Evolutionary conservation across 2,329 filamentous ascomycete species (phyloP).

Genomic region (Blumeria graminis): DNA sequence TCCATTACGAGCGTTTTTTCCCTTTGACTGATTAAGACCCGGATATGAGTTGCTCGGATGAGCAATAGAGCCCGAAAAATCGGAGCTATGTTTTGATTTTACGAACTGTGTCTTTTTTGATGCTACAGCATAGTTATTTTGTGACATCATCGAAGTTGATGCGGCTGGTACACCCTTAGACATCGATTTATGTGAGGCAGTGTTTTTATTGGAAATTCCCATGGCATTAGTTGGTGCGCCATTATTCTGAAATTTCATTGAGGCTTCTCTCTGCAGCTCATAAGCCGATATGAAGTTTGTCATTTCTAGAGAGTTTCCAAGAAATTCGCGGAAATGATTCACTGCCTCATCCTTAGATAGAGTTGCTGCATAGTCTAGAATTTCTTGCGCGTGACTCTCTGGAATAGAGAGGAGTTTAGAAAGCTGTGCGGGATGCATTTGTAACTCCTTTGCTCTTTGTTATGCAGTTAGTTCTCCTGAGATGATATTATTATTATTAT

Average conservation of each 20-base stretch:
- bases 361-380: conserved; percentile 57
- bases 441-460: no score
- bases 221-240: no score
- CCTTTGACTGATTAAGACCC: conserved; percentile 17
- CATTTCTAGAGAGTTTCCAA: conserved; percentile 61
- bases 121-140: conserved; percentile 46
- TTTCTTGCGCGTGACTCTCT: conserved; percentile 58
- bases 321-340: conserved; percentile 65
- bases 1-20: conserved; percentile 23
- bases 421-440: conserved; percentile 37
- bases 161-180: conserved; percentile 39
- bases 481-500: no score
- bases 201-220: conserved; percentile 26
- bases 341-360: conserved; percentile 56
- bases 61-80: conserved; percentile 17
- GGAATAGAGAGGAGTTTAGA: conserved; percentile 63
- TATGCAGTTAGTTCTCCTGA: no score
- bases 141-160: conserved; percentile 24
- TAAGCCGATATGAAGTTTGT: conserved; percentile 49
- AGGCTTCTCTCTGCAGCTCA: conserved; percentile 38
- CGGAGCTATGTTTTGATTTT: conserved; percentile 1
- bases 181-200: conserved; percentile 29
- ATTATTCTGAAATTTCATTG: conserved; percentile 22
- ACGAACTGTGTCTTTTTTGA: conserved; percentile 12
- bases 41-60: conserved; percentile 5